Percentiles rank a stretch among this genome's conserved stretches.
These are phyloP conservation scores for Suhomyces kilbournensis DNA, from an alignment of 805 yeast genomes.

Conservation along the genomic window DNA sequence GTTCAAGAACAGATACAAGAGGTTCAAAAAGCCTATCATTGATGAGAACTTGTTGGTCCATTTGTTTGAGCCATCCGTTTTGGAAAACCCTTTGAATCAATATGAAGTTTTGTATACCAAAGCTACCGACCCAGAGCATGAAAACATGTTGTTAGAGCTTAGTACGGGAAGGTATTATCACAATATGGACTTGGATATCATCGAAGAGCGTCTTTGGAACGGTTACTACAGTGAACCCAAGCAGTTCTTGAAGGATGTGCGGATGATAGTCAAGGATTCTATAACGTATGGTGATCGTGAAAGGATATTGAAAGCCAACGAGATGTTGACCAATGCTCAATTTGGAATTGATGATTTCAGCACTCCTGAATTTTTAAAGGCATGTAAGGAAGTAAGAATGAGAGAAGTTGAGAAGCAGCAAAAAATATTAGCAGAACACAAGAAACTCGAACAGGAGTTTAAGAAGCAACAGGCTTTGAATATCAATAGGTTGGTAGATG, in stretches of 20 bases:
- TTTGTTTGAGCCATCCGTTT: conserved; percentile 63
- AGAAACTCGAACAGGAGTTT: conserved; percentile 23
- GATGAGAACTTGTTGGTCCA: conserved; percentile 75
- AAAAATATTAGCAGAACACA: conserved; percentile 38
- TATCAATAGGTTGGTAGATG: neutral
- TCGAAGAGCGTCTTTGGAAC: conserved; percentile 95
- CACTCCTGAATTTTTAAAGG: conserved; percentile 63
- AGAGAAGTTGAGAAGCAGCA: conserved; percentile 60
- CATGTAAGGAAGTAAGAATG: conserved; percentile 69
- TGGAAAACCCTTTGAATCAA: conserved; percentile 33
- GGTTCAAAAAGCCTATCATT: conserved; percentile 86
- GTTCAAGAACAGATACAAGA: conserved; percentile 79
- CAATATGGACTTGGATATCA: conserved; percentile 91
- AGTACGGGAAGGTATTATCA: conserved; percentile 67
- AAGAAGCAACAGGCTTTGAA: conserved; percentile 2
- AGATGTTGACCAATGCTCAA: conserved; percentile 94
- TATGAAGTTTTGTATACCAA: conserved; percentile 45
- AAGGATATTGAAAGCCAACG: conserved; percentile 75
- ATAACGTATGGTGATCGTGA: conserved; percentile 78
- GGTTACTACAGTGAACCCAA: conserved; percentile 92
- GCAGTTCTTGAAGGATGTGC: conserved; percentile 82
- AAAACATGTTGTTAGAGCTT: conserved; percentile 78
- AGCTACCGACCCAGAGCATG: conserved; percentile 42
- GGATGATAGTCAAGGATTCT: conserved; percentile 78
- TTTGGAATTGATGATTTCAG: conserved; percentile 91